Percentiles rank a stretch among this genome's conserved stretches.
Conservation (phyloP, 495 filamentous ascomycete species). For the Parmelia sp. region DNA sequence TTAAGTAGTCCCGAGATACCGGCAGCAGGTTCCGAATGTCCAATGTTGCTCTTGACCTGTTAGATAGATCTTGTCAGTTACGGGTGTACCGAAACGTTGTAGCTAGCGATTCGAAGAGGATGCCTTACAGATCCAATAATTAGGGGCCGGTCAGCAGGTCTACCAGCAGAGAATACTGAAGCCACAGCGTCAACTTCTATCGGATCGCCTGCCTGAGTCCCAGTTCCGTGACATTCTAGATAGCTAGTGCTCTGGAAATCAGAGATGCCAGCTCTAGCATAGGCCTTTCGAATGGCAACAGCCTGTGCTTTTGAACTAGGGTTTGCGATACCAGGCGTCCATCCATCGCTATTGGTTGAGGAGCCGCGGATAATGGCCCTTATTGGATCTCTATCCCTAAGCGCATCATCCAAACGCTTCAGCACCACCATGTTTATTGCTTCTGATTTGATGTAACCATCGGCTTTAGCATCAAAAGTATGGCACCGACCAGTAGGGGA, state of each 20-base stretch:
- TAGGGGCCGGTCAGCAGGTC: no score
- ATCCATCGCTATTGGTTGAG: conserved; percentile 44
- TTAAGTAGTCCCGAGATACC: conserved; percentile 50
- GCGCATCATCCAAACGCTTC: conserved; percentile 54
- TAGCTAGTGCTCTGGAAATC: conserved; percentile 29
- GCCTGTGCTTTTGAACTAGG: conserved; percentile 34
- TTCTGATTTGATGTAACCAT: conserved; percentile 48
- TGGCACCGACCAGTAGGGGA: conserved; percentile 33
- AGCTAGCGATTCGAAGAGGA: no score
- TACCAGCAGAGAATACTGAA: no score
- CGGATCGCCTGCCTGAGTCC: conserved; percentile 17
- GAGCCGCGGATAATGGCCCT: conserved; percentile 58
- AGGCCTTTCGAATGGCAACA: conserved; percentile 33
- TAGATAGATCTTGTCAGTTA: no score
- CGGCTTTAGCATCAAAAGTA: no score
- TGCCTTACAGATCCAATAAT: no score
- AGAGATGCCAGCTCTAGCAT: conserved; percentile 27
- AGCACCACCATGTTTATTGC: conserved; percentile 52
- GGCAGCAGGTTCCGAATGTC: conserved; percentile 40
- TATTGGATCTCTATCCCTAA: conserved; percentile 51
- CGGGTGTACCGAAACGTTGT: no score
- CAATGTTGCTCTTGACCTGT: conserved; percentile 44
- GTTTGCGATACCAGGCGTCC: conserved; percentile 32
- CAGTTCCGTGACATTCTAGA: conserved; percentile 11
- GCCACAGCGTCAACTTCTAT: conserved; percentile 1